Evolutionary conservation across 2,329 filamentous ascomycete genomes (phyloP).

Genomic region (Exophiala xenobiotica): DNA sequence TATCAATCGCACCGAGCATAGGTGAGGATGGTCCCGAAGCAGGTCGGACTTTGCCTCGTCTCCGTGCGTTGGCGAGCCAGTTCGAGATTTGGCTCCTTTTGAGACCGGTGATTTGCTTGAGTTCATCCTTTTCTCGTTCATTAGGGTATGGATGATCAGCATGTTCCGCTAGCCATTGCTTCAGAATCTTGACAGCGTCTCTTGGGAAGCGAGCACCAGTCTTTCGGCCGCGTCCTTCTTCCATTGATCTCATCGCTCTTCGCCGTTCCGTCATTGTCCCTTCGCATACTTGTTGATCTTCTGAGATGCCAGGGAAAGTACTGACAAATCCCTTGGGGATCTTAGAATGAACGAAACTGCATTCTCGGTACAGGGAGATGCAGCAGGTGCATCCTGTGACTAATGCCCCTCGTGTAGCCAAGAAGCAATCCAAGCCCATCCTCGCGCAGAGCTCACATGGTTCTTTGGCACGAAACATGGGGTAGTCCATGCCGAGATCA

Average conservation of each 20-base stretch:
- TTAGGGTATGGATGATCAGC: constrained; percentile 82
- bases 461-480: constrained; percentile 46
- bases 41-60: constrained; percentile 73
- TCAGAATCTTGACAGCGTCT: constrained; percentile 75
- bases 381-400: constrained; percentile 49
- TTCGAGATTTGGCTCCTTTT: constrained; percentile 83
- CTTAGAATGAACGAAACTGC: constrained; percentile 47
- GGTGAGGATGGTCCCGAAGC: constrained; percentile 64
- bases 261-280: constrained; percentile 42
- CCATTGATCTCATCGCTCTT: constrained; percentile 41
- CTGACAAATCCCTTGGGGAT: constrained; percentile 43
- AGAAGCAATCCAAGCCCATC: constrained; percentile 49
- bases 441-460: constrained; percentile 48
- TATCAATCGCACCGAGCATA: constrained; percentile 69
- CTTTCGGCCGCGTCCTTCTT: constrained; percentile 54
- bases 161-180: constrained; percentile 80
- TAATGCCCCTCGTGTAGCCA: constrained; percentile 45
- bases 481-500: constrained; percentile 37
- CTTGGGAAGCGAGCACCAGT: constrained; percentile 74
- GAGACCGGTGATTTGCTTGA: constrained; percentile 76
- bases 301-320: constrained; percentile 45
- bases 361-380: constrained; percentile 48
- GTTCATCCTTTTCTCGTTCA: constrained; percentile 77
- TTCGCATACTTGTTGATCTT: constrained; percentile 37
- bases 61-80: constrained; percentile 87